These are phyloP conservation scores for Periglandula ipomoeae DNA, from an alignment of 2,329 filamentous ascomycete genomes.

Conservation along the genomic window DNA sequence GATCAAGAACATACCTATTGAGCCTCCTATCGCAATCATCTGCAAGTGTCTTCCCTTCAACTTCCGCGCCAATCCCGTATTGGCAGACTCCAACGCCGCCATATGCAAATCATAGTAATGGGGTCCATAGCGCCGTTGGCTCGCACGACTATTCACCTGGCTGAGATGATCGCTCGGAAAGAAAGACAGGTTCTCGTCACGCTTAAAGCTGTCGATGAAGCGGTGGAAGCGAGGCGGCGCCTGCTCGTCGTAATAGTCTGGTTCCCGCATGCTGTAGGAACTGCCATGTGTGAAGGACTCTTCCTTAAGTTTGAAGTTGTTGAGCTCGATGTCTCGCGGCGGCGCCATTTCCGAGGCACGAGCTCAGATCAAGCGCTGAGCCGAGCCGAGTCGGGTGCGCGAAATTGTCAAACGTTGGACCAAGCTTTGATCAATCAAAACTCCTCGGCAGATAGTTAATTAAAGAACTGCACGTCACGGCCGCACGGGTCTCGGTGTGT, in stretches of 20 bases:
- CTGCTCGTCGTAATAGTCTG: constrained; percentile 35
- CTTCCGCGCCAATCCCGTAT: constrained; percentile 64
- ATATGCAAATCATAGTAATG: constrained; percentile 47
- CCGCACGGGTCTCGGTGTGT: no score
- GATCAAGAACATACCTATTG: constrained; percentile 53
- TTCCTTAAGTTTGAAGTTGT: constrained; percentile 49
- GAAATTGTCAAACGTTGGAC: no score
- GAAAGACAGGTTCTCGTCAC: constrained; percentile 44
- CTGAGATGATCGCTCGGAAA: constrained; percentile 35
- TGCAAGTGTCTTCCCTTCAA: constrained; percentile 81
- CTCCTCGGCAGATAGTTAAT: no score
- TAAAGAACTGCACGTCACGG: no score
- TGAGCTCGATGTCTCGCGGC: constrained; percentile 42
- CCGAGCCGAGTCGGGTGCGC: not conserved
- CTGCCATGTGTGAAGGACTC: constrained; percentile 43
- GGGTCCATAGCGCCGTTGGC: constrained; percentile 18
- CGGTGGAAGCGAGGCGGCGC: constrained; percentile 28
- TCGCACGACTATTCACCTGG: constrained; percentile 20
- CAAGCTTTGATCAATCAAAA: no score
- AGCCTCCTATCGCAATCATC: constrained; percentile 96
- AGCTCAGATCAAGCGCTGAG: not conserved
- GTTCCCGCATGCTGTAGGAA: constrained; percentile 42
- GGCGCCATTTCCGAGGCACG: constrained; percentile 20
- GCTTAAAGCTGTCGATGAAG: constrained; percentile 54
- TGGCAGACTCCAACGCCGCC: constrained; percentile 64